phyloP scores from a whole-genome alignment of 306 rosid species.

The Sphenostylis stenocarpa region DNA sequence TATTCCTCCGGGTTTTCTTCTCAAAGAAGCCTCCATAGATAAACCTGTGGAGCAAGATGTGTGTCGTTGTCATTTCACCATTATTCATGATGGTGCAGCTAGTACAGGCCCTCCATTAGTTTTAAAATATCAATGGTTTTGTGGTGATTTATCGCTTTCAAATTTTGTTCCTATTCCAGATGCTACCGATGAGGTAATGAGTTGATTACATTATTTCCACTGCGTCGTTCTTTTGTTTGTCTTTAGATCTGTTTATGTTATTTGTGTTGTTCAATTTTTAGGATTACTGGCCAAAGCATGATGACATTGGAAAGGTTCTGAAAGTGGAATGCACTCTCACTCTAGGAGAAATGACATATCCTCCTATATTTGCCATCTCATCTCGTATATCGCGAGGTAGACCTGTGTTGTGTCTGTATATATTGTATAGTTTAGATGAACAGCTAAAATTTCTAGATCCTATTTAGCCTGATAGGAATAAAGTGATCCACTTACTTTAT shows the following conservation, averaged over 20 bases:
- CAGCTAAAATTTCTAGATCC: slow-evolving; percentile 6
- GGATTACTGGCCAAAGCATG: slow-evolving; percentile 95
- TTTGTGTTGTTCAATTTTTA: slow-evolving; percentile 36
- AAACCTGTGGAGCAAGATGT: slow-evolving; percentile 89
- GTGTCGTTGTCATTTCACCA: slow-evolving; percentile 77
- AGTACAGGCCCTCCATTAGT: slow-evolving; percentile 48
- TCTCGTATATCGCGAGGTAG: slow-evolving; percentile 77
- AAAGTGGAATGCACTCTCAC: slow-evolving; percentile 84
- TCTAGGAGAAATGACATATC: slow-evolving; percentile 70
- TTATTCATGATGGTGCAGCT: slow-evolving; percentile 56
- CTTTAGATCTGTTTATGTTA: not conserved
- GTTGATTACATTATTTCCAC: slow-evolving; percentile 19
- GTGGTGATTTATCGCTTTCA: slow-evolving; percentile 69
- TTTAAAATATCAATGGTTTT: slow-evolving; percentile 89
- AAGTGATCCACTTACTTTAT: not conserved
- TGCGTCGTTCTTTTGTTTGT: slow-evolving; percentile 25
- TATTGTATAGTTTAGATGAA: not conserved
- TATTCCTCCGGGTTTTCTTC: slow-evolving; percentile 63
- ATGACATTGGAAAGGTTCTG: slow-evolving; percentile 69
- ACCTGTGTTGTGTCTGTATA: slow-evolving; percentile 20
- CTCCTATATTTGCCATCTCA: slow-evolving; percentile 84
- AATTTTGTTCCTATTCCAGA: slow-evolving; percentile 66
- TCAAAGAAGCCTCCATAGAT: slow-evolving; percentile 82
- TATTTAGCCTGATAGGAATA: not conserved
- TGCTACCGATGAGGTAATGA: slow-evolving; percentile 78